A percentile compares a stretch with the other conserved stretches of the same genome.
Conservation (phyloP, 2,329 filamentous ascomycete species). For the Calonectria ilicicola region DNA sequence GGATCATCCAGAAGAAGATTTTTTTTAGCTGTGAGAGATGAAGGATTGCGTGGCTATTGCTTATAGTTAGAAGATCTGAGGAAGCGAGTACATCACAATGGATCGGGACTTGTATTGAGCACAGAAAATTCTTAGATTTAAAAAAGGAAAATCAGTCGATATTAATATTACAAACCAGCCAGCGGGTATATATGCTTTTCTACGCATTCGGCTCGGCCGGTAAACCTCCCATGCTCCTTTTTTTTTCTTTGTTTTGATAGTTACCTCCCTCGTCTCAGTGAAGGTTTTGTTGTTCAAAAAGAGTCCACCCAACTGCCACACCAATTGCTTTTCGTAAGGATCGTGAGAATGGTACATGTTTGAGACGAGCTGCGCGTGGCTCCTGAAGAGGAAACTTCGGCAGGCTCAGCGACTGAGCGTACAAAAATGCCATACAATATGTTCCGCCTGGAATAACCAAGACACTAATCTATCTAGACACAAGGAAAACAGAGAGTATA, state of each 20-base stretch:
- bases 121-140: conserved; percentile 31
- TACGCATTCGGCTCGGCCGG: conserved; percentile 45
- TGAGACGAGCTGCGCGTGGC: conserved; percentile 27
- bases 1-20: too few relatives aligned
- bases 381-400: conserved; percentile 23
- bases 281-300: conserved; percentile 22
- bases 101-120: conserved; percentile 1
- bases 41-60: too few relatives aligned
- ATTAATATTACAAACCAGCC: conserved; percentile 51
- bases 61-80: too few relatives aligned
- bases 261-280: conserved; percentile 31
- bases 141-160: conserved; percentile 38
- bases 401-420: conserved; percentile 33
- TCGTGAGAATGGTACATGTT: conserved; percentile 65
- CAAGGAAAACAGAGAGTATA: conserved; percentile 39
- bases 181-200: conserved; percentile 47
- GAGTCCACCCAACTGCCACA: conserved; percentile 40
- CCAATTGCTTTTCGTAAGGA: conserved; percentile 62
- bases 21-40: too few relatives aligned
- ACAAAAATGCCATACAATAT: conserved; percentile 36
- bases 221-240: conserved; percentile 37
- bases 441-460: conserved; percentile 41
- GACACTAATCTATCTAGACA: conserved; percentile 41
- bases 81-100: neutral
- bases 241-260: conserved; percentile 31